Base-by-base conservation (phyloP, 2,329 filamentous ascomycete genomes). In the Hansfordia pulvinata region DNA sequence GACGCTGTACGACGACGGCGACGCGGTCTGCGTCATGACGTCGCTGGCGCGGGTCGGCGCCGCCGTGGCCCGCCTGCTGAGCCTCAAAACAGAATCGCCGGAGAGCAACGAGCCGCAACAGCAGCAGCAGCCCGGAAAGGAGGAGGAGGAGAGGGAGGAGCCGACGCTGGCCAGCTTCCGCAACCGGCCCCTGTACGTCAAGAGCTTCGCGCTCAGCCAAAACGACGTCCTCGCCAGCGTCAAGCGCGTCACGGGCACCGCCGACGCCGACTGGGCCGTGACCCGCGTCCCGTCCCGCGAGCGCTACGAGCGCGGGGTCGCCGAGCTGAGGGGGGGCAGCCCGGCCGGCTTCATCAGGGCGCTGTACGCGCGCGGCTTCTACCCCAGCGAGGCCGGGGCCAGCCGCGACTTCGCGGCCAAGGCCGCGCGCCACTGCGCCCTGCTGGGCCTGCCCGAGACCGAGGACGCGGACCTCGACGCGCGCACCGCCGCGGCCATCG, bases 391-490 rank as follows among this genome's bases (percentile, higher is more conserved):
- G 5, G 39, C 50, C 0, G n/a, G n/a, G n/a, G n/a, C n/a, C n/a
- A n/a, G n/a, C n/a, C 39, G 28, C 9, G 47, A 58, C 3, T 49
- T 58, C 34, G 57, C 58, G 25, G 47, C 43, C 20, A 56, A 49
- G 27, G 49, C 47, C 19, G 42, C 38, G 2, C 35, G 53, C 10
- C 46, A 52, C 3, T 78, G 77, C 33, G 53, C 59, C 9, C 33
- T 53, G 4, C 48, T 79, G 10, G 62, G 56, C 0, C 44, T 79
- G 39, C 63, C 67, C 1, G 47, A 61, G 31, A n/a, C n/a, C n/a
- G n/a, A n/a, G n/a, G n/a, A n/a, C n/a, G 74, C 77, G 43, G 55
- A 60, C 26, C 31, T 76, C 27, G 70, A 77, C 40, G 58, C 67
- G 35, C 49, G 51, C 11, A 77, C 64, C 0, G 55, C 50, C 39